A percentile compares a stretch with the other conserved stretches of the same genome.
Conservation (phyloP, 2,329 filamentous ascomycete genomes). For the Phialophora tarda region DNA sequence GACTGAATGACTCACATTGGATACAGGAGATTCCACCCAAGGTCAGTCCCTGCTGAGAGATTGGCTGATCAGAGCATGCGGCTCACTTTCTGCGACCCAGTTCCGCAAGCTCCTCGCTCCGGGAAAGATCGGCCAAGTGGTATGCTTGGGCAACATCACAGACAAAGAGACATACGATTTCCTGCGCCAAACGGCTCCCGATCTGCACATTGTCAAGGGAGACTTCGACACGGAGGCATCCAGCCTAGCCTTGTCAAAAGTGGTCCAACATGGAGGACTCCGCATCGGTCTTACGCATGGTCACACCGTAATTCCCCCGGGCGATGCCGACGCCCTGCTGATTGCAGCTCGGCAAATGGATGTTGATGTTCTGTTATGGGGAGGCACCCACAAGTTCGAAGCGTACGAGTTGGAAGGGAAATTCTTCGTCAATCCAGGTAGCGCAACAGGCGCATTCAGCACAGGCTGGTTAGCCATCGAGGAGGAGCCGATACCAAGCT, state of each 20-base stretch:
- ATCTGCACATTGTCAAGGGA: constrained; percentile 72
- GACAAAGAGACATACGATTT: constrained; percentile 82
- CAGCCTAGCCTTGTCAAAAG: constrained; percentile 68
- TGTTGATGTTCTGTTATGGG: constrained; percentile 72
- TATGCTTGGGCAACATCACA: constrained; percentile 80
- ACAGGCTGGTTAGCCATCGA: constrained; percentile 63
- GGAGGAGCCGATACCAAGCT: constrained; percentile 80
- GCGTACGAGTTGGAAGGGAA: constrained; percentile 74
- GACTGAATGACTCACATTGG: constrained; percentile 11
- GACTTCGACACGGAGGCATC: constrained; percentile 73
- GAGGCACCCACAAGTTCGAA: constrained; percentile 72
- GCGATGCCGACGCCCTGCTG: constrained; percentile 68
- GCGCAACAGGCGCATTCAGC: constrained; percentile 69
- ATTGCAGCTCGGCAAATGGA: constrained; percentile 75
- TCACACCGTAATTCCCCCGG: constrained; percentile 72
- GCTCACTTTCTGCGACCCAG: constrained; percentile 51
- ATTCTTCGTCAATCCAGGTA: constrained; percentile 73
- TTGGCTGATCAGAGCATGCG: constrained; percentile 7
- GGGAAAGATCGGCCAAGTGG: constrained; percentile 80
- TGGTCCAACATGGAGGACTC: constrained; percentile 71
- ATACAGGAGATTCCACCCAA: constrained; percentile 79
- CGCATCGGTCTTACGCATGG: constrained; percentile 74
- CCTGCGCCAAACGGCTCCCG: constrained; percentile 74
- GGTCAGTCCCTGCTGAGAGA: constrained; percentile 57
- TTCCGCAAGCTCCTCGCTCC: constrained; percentile 85